Conservation (phyloP, 805 yeast species). For the Novakomyces olei region DNA sequence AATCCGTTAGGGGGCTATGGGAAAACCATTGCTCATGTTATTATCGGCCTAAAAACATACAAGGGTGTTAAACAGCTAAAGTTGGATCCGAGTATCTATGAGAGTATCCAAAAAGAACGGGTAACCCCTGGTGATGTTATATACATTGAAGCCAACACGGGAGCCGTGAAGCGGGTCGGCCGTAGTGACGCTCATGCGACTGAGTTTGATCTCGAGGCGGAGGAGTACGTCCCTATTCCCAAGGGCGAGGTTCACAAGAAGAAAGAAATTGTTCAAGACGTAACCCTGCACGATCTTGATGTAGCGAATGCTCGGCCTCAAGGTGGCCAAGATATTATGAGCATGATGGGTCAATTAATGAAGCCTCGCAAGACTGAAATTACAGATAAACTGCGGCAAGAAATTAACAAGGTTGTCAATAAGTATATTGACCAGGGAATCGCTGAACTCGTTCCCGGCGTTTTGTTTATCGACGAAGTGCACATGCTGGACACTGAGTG, state of each 20-base stretch:
- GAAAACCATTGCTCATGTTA: slow-evolving; percentile 81
- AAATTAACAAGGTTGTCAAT: slow-evolving; percentile 86
- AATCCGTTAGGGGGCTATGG: slow-evolving; percentile 96
- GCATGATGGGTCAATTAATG: slow-evolving; percentile 91
- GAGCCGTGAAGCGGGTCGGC: slow-evolving; percentile 80
- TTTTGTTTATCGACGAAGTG: slow-evolving; percentile 89
- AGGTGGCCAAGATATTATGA: slow-evolving; percentile 90
- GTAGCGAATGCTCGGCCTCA: slow-evolving; percentile 88
- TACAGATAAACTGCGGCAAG: slow-evolving; percentile 81
- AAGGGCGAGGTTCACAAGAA: slow-evolving; percentile 97
- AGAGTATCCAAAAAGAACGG: slow-evolving; percentile 82
- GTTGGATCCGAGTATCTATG: slow-evolving; percentile 81
- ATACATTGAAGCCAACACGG: slow-evolving; percentile 91
- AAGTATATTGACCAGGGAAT: slow-evolving; percentile 95
- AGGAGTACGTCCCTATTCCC: slow-evolving; percentile 94
- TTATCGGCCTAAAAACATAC: slow-evolving; percentile 80
- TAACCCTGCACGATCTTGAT: slow-evolving; percentile 86
- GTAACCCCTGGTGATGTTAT: slow-evolving; percentile 92
- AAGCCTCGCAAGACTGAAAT: slow-evolving; percentile 93
- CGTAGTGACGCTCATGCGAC: slow-evolving; percentile 97
- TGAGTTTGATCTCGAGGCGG: slow-evolving; percentile 94
- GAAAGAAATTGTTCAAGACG: slow-evolving; percentile 94
- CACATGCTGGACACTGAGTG: slow-evolving; percentile 96
- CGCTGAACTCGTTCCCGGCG: slow-evolving; percentile 96
- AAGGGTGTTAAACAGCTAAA: slow-evolving; percentile 76